phyloP scores from a whole-genome alignment of 192 early-diverging fungal species.

The Coemansia sp. region DNA sequence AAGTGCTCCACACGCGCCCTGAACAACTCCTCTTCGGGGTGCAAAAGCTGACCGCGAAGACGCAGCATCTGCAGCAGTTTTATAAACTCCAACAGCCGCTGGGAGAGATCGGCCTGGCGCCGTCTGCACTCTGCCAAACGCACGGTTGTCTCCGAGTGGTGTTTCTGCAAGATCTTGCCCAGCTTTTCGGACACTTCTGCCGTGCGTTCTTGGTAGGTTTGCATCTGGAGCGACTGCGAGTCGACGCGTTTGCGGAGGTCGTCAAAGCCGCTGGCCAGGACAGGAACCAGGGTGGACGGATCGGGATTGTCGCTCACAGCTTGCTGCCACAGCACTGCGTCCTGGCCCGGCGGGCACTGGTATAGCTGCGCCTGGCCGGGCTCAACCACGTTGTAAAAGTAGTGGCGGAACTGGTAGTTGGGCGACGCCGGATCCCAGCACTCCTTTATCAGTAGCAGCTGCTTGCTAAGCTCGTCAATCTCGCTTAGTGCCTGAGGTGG shows the following conservation, averaged over 20 bases:
- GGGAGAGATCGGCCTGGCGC: slow-evolving; percentile 71
- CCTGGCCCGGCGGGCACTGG: slow-evolving; percentile 67
- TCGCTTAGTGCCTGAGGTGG: slow-evolving; percentile 22
- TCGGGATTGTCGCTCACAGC: slow-evolving; percentile 88
- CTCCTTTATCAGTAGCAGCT: slow-evolving; percentile 66
- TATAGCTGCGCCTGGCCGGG: slow-evolving; percentile 81
- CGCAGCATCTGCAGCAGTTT: slow-evolving; percentile 81
- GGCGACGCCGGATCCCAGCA: slow-evolving; percentile 77
- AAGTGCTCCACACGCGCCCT: slow-evolving; percentile 73
- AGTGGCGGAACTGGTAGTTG: slow-evolving; percentile 85
- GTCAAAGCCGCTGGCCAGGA: slow-evolving; percentile 85
- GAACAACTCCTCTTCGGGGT: slow-evolving; percentile 81
- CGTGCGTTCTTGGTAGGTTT: slow-evolving; percentile 72
- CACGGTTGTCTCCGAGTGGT: slow-evolving; percentile 69
- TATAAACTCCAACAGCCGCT: slow-evolving; percentile 83
- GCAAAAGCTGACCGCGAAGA: slow-evolving; percentile 77
- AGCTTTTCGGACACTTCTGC: slow-evolving; percentile 66
- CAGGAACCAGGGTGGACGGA: slow-evolving; percentile 85
- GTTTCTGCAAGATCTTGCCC: slow-evolving; percentile 61
- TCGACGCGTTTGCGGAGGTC: slow-evolving; percentile 86
- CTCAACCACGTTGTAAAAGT: slow-evolving; percentile 94
- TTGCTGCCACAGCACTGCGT: slow-evolving; percentile 74
- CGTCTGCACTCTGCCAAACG: slow-evolving; percentile 80
- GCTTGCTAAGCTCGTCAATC: slow-evolving; percentile 58
- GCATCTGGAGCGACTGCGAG: slow-evolving; percentile 66